Percentiles rank a stretch among this genome's conserved stretches.
These are phyloP conservation scores for Chrysoporthe deuterocubensis DNA, from an alignment of 2,329 filamentous ascomycete genomes.

Conservation along the genomic window DNA sequence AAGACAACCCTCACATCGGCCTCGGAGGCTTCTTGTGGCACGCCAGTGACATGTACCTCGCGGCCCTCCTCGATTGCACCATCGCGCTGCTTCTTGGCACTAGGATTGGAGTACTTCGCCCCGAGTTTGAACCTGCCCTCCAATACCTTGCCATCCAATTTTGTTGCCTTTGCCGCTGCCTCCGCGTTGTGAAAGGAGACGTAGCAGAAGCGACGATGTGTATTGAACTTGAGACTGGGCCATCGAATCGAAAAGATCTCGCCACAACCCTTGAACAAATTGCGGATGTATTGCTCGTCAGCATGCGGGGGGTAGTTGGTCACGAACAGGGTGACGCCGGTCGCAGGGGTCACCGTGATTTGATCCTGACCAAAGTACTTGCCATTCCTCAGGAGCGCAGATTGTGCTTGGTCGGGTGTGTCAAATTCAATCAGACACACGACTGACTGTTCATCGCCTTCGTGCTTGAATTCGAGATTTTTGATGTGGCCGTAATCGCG, in stretches of 20 bases:
- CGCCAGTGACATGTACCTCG: constrained; percentile 77
- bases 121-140: constrained; percentile 71
- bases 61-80: constrained; percentile 85
- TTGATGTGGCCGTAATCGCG: constrained; percentile 86
- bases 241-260: constrained; percentile 85
- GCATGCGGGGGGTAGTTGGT: constrained; percentile 85
- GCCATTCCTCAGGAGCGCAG: constrained; percentile 79
- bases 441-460: constrained; percentile 62
- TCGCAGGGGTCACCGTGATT: constrained; percentile 75
- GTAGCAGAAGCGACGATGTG: constrained; percentile 92
- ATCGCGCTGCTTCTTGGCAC: constrained; percentile 74
- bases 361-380: constrained; percentile 76
- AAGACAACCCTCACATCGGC: constrained; percentile 74
- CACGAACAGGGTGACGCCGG: constrained; percentile 82
- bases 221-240: constrained; percentile 88
- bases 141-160: constrained; percentile 72
- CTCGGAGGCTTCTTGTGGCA: constrained; percentile 66
- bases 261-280: constrained; percentile 75
- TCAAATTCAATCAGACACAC: constrained; percentile 87
- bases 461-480: constrained; percentile 69
- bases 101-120: constrained; percentile 84
- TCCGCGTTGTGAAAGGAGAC: constrained; percentile 77
- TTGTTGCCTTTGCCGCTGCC: constrained; percentile 72
- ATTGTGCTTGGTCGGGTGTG: constrained; percentile 76
- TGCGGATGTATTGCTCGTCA: constrained; percentile 70